Base-by-base conservation (phyloP, 192 early-diverging fungal genomes). In the Haplosporangium gracile region DNA sequence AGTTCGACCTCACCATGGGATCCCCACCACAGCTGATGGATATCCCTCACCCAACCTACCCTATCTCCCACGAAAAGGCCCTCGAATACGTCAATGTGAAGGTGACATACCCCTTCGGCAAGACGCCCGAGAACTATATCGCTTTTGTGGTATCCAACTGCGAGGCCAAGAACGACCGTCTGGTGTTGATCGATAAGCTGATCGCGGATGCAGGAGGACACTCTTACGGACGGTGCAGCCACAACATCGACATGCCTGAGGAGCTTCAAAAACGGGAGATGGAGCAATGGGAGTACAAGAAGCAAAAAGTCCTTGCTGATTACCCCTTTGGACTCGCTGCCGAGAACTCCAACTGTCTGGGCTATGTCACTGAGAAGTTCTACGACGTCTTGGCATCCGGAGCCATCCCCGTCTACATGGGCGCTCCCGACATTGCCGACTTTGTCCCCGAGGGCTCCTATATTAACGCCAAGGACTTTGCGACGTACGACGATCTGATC, bases 281-380 rank as follows among this genome's bases (percentile, higher is more conserved):
- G 70, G 55, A n/a, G 3, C 10, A 63, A 20, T 42, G 51, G 51
- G n/a, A 34, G 26, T 15, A 3, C 22, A 42, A 68, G 16, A 75
- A 87, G 65, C 38, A 57, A 55, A 68, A 73, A 24, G 6, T 72
- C 0, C 38, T 88, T 22, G 34, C 26, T 1, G 26, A 10, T 8
- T 80, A 83, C 72, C 80, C 80, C 39, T 88, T 88, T 40, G 74
- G 68, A 18, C 63, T 83, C 20, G 76, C 69, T 13, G 68, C 68
- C 20, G 81, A 88, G 63, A 88, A 88, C 65, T 88, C 77, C 4
- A 88, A 76, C 60, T 83, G 82, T 10, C 15, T 60, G 20, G 87
- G 87, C 36, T 88, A 88, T 51, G 70, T 88, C 38, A 83, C 81
- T 8, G 87, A 88, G 15, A 88, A 86, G 65, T 77, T 88, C 55